Conservation (phyloP, 2,329 filamentous ascomycete species). For the Zopfia rhizophila region DNA sequence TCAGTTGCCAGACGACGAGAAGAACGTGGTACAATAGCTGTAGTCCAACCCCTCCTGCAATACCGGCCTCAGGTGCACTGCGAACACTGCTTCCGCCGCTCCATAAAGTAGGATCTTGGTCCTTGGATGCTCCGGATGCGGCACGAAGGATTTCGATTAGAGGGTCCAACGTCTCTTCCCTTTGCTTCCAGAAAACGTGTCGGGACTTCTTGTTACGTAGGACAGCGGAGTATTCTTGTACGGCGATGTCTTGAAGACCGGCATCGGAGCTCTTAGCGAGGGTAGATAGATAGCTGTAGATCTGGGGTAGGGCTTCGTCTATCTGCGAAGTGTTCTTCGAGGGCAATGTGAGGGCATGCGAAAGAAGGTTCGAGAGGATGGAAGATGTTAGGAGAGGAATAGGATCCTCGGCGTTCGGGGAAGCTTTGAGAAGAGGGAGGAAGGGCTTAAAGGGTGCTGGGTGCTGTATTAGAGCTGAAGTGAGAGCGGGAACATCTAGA, state of each 20-base stretch:
- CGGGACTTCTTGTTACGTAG: constrained; percentile 79
- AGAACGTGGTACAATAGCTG: constrained; percentile 95
- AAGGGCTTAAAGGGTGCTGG: constrained; percentile 79
- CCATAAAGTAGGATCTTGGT: constrained; percentile 70
- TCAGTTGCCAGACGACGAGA: constrained; percentile 94
- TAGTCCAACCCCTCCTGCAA: constrained; percentile 82
- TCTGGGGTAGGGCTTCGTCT: constrained; percentile 78
- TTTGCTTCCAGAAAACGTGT: constrained; percentile 89
- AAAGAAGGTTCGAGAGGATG: constrained; percentile 83
- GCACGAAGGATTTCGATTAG: constrained; percentile 81
- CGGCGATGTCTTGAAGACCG: constrained; percentile 93
- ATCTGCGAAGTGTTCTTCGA: constrained; percentile 71
- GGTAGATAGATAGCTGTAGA: constrained; percentile 86
- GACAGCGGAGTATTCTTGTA: constrained; percentile 88
- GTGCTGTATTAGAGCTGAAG: constrained; percentile 78
- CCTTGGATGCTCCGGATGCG: constrained; percentile 78
- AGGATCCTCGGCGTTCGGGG: constrained; percentile 83
- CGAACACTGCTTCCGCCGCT: constrained; percentile 65
- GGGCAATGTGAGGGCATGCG: constrained; percentile 68
- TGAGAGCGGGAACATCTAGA: constrained; percentile 80
- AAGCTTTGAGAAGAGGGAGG: constrained; percentile 83
- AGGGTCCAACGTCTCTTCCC: constrained; percentile 83
- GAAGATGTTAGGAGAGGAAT: constrained; percentile 91
- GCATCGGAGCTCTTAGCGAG: constrained; percentile 87
- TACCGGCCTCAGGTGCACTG: constrained; percentile 71